Evolutionary conservation across 2,329 filamentous ascomycete genomes (phyloP), one percentile per base, ranked within the genome.

Genomic region (Aspergillus quadrilineatus): DNA sequence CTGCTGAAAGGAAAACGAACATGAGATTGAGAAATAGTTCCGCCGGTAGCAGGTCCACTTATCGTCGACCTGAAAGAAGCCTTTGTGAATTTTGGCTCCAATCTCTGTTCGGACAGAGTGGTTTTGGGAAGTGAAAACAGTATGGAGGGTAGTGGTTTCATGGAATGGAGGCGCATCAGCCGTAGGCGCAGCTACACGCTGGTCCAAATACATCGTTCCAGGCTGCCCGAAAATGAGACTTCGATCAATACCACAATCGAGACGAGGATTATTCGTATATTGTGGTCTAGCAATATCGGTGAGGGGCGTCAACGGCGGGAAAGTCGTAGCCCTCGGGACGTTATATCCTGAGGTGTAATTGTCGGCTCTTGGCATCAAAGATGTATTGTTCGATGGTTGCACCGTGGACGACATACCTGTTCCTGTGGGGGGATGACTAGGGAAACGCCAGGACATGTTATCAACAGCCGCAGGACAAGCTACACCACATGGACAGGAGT

Each of bases 31-130:
- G 70, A 96, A 94, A 74, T 96, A 96, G 71, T 96, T 96, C 43
- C 92, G 83, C 34, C 92, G 83, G 70, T 96, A 96, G 75, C 92
- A 96, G 0, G 92, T 96, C 91, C 91, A 96, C 65, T 92, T 90
- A 15, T 84, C 81, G 54, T 95, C 92, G 3, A 82, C 83, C 36
- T 86, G 78, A 70, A 96, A 96, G 75, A 96, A 95, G 0, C 92
- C 92, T 66, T 96, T 95, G 71, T 95, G 90, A 58, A 96, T 91
- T 65, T 85, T 88, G 36, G 89, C 90, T 30, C 87, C 81, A 61
- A 96, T 89, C 12, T 89, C 87, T 17, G 89, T 82, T 61, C 86
- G 87, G 62, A 94, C 81, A 1, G 79, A 77, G 43, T 73, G 71
- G 29, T 63, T 68, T 9, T 64, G 67, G 8, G 69, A 70, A 22